Evolutionary conservation across 2,329 filamentous ascomycete genomes (phyloP).

Genomic region (Aspergillus sp.): DNA sequence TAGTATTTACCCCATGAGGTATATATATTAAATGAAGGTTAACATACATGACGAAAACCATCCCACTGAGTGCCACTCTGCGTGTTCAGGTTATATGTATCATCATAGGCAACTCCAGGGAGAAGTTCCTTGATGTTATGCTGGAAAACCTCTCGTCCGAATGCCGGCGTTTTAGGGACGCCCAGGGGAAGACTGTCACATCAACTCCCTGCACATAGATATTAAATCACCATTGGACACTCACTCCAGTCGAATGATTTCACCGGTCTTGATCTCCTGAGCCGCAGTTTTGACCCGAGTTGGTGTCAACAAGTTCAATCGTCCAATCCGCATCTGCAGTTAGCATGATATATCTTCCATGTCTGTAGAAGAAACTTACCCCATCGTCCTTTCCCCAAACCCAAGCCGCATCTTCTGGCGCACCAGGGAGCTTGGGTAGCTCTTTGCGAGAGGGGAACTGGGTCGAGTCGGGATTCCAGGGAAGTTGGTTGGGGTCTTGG

Average conservation of each 20-base stretch:
- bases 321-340: constrained; percentile 21
- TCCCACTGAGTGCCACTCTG: constrained; percentile 47
- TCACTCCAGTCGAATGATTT: constrained; percentile 50
- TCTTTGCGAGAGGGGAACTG: constrained; percentile 49
- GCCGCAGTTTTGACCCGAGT: constrained; percentile 48
- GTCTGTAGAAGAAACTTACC: constrained; percentile 22
- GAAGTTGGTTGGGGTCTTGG: constrained; percentile 31
- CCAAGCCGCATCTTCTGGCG: constrained; percentile 53
- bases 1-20: not conserved
- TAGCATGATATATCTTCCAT: not conserved
- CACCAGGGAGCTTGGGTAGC: constrained; percentile 45
- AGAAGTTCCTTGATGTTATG: constrained; percentile 46
- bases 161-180: constrained; percentile 47
- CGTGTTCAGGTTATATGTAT: constrained; percentile 43
- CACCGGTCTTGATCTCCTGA: constrained; percentile 49
- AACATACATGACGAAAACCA: constrained; percentile 41
- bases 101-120: constrained; percentile 36
- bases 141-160: constrained; percentile 47
- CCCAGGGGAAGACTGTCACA: constrained; percentile 45
- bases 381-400: constrained; percentile 54
- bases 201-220: not conserved
- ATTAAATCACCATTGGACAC: constrained; percentile 3
- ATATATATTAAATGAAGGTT: not conserved
- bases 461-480: constrained; percentile 49
- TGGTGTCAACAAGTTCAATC: constrained; percentile 53